Percentiles rank a stretch among this genome's conserved stretches.
phyloP scores from a whole-genome alignment of 140 eudicot species.

The Ambrosia hybrid region DNA sequence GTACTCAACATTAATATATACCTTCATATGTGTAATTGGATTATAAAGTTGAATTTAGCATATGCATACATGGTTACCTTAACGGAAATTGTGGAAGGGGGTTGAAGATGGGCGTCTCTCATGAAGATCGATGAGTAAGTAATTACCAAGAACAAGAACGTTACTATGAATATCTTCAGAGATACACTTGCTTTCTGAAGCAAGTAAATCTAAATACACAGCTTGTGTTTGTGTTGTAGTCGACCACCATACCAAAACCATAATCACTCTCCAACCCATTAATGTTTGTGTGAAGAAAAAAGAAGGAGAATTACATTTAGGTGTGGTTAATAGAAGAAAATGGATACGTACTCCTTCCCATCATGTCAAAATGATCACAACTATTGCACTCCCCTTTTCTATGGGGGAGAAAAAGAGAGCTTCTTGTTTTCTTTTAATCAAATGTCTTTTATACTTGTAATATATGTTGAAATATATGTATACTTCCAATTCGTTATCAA shows the following conservation, averaged over 20 bases:
- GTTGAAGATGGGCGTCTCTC: constrained; percentile 23
- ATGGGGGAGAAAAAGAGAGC: neutral
- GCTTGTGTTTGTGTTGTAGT: constrained; percentile 24
- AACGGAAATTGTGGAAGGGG: constrained; percentile 46
- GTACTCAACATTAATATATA: too few relatives aligned
- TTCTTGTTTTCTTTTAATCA: neutral
- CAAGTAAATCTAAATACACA: constrained; percentile 61
- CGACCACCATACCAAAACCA: constrained; percentile 25
- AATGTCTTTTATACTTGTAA: too few relatives aligned
- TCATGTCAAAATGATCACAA: neutral
- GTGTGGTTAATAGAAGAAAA: too few relatives aligned
- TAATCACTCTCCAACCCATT: constrained; percentile 15
- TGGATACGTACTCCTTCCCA: too few relatives aligned
- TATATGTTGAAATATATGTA: too few relatives aligned
- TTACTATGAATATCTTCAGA: constrained; percentile 71
- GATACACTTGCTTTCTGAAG: constrained; percentile 62
- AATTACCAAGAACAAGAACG: constrained; percentile 79
- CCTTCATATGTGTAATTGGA: too few relatives aligned
- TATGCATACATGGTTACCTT: constrained; percentile 34
- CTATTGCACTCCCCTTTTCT: neutral
- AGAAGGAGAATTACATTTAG: neutral
- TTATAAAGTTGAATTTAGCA: neutral
- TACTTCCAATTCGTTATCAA: too few relatives aligned
- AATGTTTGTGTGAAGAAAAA: neutral
- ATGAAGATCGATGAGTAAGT: constrained; percentile 45